phyloP scores from a whole-genome alignment of 305 asterid genomes.

The Fraxinus xanthoxyloides region DNA sequence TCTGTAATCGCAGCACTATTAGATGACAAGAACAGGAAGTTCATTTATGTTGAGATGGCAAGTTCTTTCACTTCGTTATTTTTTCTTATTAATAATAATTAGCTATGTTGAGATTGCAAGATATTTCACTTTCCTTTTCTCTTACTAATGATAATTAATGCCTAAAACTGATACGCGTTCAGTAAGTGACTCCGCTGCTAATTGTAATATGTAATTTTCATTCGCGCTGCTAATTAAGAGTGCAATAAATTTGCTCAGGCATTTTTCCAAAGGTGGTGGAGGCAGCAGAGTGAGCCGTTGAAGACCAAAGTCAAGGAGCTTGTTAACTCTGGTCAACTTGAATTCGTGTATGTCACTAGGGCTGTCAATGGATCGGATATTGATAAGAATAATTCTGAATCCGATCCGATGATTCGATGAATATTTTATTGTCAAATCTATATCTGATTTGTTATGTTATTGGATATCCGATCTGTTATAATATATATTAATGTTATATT shows the following conservation, averaged over 20 bases:
- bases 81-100: background rate
- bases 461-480: background rate
- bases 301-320: slow-evolving; percentile 65
- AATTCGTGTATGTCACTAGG: slow-evolving; percentile 51
- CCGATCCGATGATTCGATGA: background rate
- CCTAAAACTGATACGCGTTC: background rate
- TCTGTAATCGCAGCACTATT: slow-evolving; percentile 64
- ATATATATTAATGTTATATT: no score
- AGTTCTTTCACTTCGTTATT: slow-evolving; percentile 10
- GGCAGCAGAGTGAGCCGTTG: slow-evolving; percentile 58
- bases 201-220: background rate
- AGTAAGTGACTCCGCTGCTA: background rate
- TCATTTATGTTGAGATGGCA: slow-evolving; percentile 81
- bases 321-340: slow-evolving; percentile 78
- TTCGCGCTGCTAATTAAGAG: slow-evolving; percentile 9
- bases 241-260: slow-evolving; percentile 38
- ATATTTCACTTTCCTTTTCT: background rate
- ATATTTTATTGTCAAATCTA: background rate
- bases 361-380: background rate
- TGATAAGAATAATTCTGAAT: background rate
- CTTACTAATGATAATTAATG: background rate
- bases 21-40: slow-evolving; percentile 66
- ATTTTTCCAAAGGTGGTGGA: slow-evolving; percentile 90
- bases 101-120: slow-evolving; percentile 72
- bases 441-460: background rate